Evolutionary conservation across 2,329 filamentous ascomycete species (phyloP).

Genomic region (Venturia carpophila): DNA sequence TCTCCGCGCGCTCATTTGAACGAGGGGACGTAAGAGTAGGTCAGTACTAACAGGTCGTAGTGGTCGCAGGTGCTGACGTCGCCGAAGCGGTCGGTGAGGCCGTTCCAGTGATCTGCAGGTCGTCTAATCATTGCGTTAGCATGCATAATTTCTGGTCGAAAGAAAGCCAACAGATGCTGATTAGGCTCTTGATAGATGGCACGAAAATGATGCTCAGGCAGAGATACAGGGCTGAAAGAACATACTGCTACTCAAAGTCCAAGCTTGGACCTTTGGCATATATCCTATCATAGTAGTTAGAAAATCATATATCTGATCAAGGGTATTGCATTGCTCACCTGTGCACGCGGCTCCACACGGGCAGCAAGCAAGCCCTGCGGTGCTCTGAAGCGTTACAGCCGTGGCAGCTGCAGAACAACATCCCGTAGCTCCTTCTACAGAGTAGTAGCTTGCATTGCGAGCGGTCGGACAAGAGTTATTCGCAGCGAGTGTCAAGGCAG

Average conservation of each 20-base stretch:
- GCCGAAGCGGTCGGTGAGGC: neutral
- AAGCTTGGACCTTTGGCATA: neutral
- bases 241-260: neutral
- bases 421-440: neutral
- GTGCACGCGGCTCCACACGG: constrained; percentile 7
- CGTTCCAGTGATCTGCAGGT: neutral
- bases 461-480: neutral
- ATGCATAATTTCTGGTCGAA: neutral
- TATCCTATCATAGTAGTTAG: neutral
- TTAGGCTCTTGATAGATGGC: neutral
- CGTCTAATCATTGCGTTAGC: neutral
- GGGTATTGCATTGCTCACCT: neutral
- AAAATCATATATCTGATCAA: neutral
- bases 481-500: constrained; percentile 8
- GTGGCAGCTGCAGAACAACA: constrained; percentile 5
- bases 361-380: constrained; percentile 3
- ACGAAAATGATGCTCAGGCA: neutral
- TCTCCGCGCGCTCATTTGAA: neutral
- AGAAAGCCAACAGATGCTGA: neutral
- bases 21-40: neutral
- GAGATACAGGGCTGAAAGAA: neutral
- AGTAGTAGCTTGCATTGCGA: neutral
- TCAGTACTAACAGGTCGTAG: neutral
- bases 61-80: neutral
- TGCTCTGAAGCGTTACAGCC: neutral